A percentile compares a stretch with the other conserved stretches of the same genome.
Evolutionary conservation across 768 basidiomycete species (phyloP).

Genomic region (Serendipita vermifera): DNA sequence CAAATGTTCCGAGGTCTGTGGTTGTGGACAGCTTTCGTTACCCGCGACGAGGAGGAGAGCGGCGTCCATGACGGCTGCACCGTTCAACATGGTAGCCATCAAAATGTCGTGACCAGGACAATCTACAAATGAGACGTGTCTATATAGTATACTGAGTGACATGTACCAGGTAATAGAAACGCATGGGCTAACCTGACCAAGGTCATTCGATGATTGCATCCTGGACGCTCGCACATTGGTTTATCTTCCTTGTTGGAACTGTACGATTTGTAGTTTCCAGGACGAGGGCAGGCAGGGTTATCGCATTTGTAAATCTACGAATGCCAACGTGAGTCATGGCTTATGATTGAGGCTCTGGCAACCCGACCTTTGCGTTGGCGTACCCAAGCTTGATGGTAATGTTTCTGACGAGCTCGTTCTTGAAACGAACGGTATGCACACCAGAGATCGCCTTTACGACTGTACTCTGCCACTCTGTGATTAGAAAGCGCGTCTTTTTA

Average conservation of each 20-base stretch:
- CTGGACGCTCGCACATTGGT: slow-evolving; percentile 86
- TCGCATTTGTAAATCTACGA: slow-evolving; percentile 93
- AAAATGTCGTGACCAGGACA: slow-evolving; percentile 98
- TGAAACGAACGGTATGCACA: slow-evolving; percentile 95
- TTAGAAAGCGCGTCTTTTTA: background rate
- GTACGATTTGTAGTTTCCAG: slow-evolving; percentile 89
- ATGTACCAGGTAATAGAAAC: background rate
- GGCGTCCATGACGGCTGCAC: slow-evolving; percentile 99
- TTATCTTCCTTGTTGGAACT: slow-evolving; percentile 87
- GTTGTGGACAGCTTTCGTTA: slow-evolving; percentile 98
- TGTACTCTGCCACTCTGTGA: slow-evolving; percentile 27
- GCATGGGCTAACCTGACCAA: slow-evolving; percentile 48
- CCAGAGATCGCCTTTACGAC: slow-evolving; percentile 99
- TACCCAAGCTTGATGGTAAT: slow-evolving; percentile 99
- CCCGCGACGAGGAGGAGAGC: slow-evolving; percentile 90
- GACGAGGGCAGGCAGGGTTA: slow-evolving; percentile 83
- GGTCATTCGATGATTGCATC: slow-evolving; percentile 82
- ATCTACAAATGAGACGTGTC: slow-evolving; percentile 97
- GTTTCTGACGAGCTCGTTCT: slow-evolving; percentile 97
- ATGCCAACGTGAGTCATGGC: background rate
- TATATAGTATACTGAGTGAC: slow-evolving; percentile 7
- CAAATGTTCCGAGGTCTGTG: slow-evolving; percentile 96
- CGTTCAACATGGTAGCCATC: slow-evolving; percentile 99
- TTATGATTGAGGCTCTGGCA: background rate
- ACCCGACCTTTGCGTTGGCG: slow-evolving; percentile 88